phyloP scores from a whole-genome alignment of 352 stramenopile genomes.

The Globisporangium sylvaticum region DNA sequence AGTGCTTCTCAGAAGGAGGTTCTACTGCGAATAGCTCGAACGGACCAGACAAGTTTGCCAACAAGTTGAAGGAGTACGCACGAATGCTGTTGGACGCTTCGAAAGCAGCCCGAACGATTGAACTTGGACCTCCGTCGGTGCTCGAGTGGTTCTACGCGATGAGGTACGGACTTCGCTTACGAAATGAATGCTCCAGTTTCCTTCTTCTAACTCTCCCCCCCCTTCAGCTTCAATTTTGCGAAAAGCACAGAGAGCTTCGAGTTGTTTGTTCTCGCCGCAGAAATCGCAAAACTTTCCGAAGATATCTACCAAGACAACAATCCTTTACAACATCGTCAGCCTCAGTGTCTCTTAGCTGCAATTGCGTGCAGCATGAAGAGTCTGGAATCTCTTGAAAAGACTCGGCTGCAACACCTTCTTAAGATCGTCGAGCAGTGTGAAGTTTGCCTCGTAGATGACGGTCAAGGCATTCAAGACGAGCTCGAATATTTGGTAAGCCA shows the following conservation, averaged over 20 bases:
- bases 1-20: constrained; percentile 13
- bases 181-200: not conserved
- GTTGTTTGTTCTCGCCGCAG: constrained; percentile 55
- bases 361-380: constrained; percentile 50
- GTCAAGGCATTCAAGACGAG: constrained; percentile 3
- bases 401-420: constrained; percentile 32
- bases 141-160: constrained; percentile 80
- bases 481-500: constrained; percentile 19
- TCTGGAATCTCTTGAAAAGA: constrained; percentile 43
- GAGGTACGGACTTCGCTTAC: constrained; percentile 34
- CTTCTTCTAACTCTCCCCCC: constrained; percentile 4
- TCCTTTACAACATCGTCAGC: constrained; percentile 26
- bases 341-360: constrained; percentile 54
- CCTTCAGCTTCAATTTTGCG: constrained; percentile 61
- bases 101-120: constrained; percentile 4
- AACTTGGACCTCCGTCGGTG: constrained; percentile 37
- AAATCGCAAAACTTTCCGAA: constrained; percentile 44
- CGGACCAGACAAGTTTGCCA: constrained; percentile 17
- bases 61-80: constrained; percentile 42
- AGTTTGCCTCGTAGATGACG: constrained; percentile 13
- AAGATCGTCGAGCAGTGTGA: constrained; percentile 40
- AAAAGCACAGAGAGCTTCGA: constrained; percentile 45
- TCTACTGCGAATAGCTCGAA: not conserved
- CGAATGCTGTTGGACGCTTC: constrained; percentile 30
- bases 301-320: constrained; percentile 39